A percentile compares a stretch with the other conserved stretches of the same genome.
Evolutionary conservation across 768 basidiomycete genomes (phyloP).

Genomic region (Paxillus ammoniavirescens): DNA sequence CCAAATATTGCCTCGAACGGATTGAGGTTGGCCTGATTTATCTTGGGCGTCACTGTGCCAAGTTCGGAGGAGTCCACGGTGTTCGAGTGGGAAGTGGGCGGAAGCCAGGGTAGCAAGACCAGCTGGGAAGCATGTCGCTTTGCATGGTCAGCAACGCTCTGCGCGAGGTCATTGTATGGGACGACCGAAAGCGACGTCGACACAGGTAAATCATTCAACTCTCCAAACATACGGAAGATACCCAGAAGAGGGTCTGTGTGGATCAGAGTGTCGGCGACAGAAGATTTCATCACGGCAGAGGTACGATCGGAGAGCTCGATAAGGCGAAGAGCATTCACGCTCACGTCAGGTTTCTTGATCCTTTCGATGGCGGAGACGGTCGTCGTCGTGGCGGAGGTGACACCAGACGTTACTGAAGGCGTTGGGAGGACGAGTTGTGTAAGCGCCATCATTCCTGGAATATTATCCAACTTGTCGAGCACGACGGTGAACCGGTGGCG

Average conservation of each 20-base stretch:
- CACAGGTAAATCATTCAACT: conserved; percentile 66
- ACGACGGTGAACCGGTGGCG: conserved; percentile 78
- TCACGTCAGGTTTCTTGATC: conserved; percentile 31
- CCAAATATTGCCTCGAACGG: conserved; percentile 75
- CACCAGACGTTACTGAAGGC: conserved; percentile 2
- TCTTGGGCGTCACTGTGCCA: conserved; percentile 12
- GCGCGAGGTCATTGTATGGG: conserved; percentile 68
- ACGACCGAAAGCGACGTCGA: conserved; percentile 71
- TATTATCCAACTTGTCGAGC: conserved; percentile 85
- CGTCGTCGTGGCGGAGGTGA: conserved; percentile 11
- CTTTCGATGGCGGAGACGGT: conserved; percentile 1
- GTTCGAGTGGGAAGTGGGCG: conserved; percentile 29
- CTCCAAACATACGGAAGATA: conserved; percentile 75
- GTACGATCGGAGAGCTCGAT: conserved; percentile 77
- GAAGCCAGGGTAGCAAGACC: conserved; percentile 82
- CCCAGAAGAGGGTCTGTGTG: conserved; percentile 70
- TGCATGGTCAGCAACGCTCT: conserved; percentile 69
- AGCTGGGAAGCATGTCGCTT: conserved; percentile 59
- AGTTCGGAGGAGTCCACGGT: conserved; percentile 2
- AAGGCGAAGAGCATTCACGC: conserved; percentile 77
- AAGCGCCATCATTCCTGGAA: conserved; percentile 88
- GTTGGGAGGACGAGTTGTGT: conserved; percentile 72
- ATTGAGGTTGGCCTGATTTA: conserved; percentile 33
- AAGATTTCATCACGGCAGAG: conserved; percentile 62
- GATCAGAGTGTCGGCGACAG: conserved; percentile 64